A percentile compares a stretch with the other conserved stretches of the same genome.
Evolutionary conservation across 2,329 filamentous ascomycete species (phyloP).

Genomic region (Fonsecaea erecta): DNA sequence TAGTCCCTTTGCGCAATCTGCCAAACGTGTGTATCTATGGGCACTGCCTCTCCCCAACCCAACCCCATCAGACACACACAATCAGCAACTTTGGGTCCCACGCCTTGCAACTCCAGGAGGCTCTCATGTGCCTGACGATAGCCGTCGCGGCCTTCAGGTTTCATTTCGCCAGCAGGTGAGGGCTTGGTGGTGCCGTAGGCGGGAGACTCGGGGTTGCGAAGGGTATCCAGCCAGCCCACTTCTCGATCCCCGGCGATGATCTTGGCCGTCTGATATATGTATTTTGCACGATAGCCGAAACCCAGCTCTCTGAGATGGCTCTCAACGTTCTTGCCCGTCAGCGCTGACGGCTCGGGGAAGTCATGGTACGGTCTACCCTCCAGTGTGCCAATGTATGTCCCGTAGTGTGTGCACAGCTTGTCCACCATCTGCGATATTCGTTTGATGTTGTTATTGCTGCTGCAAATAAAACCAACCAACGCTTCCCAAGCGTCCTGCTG

Average conservation of each 20-base stretch:
- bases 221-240: conserved; percentile 72
- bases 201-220: conserved; percentile 77
- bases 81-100: conserved; percentile 95
- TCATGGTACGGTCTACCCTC: conserved; percentile 78
- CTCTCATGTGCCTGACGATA: conserved; percentile 82
- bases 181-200: conserved; percentile 56
- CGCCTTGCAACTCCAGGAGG: conserved; percentile 78
- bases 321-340: conserved; percentile 79
- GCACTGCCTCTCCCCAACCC: conserved; percentile 93
- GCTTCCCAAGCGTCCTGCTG: conserved; percentile 97
- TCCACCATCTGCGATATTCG: conserved; percentile 96
- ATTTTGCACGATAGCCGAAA: conserved; percentile 93
- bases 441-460: conserved; percentile 97
- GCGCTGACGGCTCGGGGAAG: conserved; percentile 75
- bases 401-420: conserved; percentile 87
- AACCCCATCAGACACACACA: conserved; percentile 96
- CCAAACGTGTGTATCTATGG: conserved; percentile 98
- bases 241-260: conserved; percentile 72
- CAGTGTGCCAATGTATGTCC: conserved; percentile 72
- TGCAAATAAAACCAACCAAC: conserved; percentile 93
- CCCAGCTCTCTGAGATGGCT: conserved; percentile 77
- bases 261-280: conserved; percentile 82
- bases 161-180: conserved; percentile 53
- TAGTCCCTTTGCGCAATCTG: conserved; percentile 97
- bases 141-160: conserved; percentile 61